Evolutionary conservation across 2,329 filamentous ascomycete genomes (phyloP), one percentile per base, ranked within the genome.

Genomic region (Diaporthe australafricana): DNA sequence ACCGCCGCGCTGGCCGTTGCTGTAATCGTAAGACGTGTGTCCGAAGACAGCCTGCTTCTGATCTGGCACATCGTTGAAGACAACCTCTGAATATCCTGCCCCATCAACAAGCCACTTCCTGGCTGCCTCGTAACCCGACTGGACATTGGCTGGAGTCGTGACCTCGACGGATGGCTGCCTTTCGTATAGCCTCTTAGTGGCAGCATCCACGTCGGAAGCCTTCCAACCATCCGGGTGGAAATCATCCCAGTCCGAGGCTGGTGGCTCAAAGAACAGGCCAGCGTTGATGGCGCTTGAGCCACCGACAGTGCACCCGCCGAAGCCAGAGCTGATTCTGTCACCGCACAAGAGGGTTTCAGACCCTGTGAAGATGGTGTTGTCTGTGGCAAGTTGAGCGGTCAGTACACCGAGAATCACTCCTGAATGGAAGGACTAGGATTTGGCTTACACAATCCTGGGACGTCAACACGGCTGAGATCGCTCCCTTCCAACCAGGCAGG

Each of bases 191-290:
- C 89, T 87, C 27, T 87, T 81, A 5, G 90, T 88, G 2, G 92
- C 88, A 27, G 83, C 79, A 72, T 83, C 82, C 77, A 94, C 87
- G 76, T 94, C 91, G 4, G 82, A 78, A 35, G 89, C 86, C 80
- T 92, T 91, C 93, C 93, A 95, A 27, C 92, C 92, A 1, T 82
- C 75, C 0, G 93, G 93, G 83, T 93, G 94, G 79, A 92, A 92
- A 78, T 88, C 86, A 78, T 94, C 90, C 84, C 92, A 94, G 73
- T 89, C 87, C 1, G 84, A 85, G 1, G 84, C 83, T 0, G 87
- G 87, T 7, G 87, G 87, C 72, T 88, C 83, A 73, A 88, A 87
- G 77, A 84, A 88, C 1, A 88, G 77, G 11, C 86, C 86, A 7
- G 87, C 87, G 70, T 89, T 89, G 77, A 89, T 86, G 12, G 87